Base-by-base conservation (phyloP, 345 rosid species). In the Ailanthus altissimus region DNA sequence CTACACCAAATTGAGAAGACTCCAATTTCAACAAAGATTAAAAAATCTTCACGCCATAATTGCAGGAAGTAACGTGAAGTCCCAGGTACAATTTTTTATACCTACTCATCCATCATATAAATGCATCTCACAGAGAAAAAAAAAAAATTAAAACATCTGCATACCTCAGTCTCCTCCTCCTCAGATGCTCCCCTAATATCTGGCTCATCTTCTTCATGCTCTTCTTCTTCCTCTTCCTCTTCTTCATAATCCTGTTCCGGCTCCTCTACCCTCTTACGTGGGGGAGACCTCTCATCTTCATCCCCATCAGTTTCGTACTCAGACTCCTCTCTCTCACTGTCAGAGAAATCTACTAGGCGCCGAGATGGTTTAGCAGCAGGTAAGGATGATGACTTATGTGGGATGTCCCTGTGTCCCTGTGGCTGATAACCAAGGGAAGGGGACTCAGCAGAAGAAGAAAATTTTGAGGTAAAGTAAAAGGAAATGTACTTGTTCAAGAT, bases 251-350 rank as follows among this genome's bases (percentile, higher is more conserved):
- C 98, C 20, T 82, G 85, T 84, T 89, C 99, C 60, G 89, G 90
- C 58, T 89, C 97, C 84, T 89, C 97, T 64, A 79, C 82, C 81
- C 92, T 87, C 80, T 89, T 86, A 67, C 83, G 89, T 14, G 82
- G 72, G 1, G 81, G 86, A 70, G 95, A 70, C 73, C 90, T 91
- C 79, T 86, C 97, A 82, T 83, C 87, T 75, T 92, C 98, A 73
- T 89, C 94, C 59, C 90, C 98, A 75, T 96, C 95, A 75, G 90
- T 93, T 86, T 93, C 99, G 81, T 96, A 96, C 65, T 96, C 99
- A 21, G 97, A 96, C 81, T 91, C 98, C 79, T 92, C 98, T 85
- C 89, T 89, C 56, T 96, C 99, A 78, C 98, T 93, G 67, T 90
- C 97, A 21, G 97, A 91, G 87, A 89, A 93, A 73, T 85, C 89